phyloP scores from a whole-genome alignment of 2,329 filamentous ascomycete genomes.

The Aspergillus candidus region DNA sequence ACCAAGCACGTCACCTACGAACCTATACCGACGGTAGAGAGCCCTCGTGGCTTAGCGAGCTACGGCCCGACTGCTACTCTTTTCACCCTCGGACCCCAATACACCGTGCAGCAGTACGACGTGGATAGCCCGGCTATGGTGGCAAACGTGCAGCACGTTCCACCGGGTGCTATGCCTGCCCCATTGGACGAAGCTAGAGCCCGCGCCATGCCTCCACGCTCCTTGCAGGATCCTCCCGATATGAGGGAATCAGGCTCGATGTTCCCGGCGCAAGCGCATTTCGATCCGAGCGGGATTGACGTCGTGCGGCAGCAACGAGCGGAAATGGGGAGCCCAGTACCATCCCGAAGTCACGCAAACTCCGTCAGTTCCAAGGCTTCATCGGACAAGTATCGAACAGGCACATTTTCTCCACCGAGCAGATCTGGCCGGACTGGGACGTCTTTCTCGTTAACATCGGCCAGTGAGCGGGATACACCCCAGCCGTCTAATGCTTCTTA shows the following conservation, averaged over 20 bases:
- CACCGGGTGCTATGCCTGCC: constrained; percentile 69
- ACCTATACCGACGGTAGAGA: constrained; percentile 74
- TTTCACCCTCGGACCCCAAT: constrained; percentile 82
- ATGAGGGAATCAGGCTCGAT: constrained; percentile 68
- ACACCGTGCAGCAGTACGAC: constrained; percentile 92
- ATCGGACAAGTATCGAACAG: constrained; percentile 36
- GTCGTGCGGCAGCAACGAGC: constrained; percentile 56
- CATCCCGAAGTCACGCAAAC: constrained; percentile 52
- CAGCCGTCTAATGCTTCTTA: constrained; percentile 39
- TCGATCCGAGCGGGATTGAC: constrained; percentile 61
- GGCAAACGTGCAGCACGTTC: constrained; percentile 78
- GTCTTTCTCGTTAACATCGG: constrained; percentile 40
- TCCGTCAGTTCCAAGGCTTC: constrained; percentile 57
- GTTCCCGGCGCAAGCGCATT: constrained; percentile 69
- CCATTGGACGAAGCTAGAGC: constrained; percentile 61
- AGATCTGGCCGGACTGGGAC: constrained; percentile 41
- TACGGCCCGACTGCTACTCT: constrained; percentile 87
- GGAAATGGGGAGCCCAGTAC: constrained; percentile 63
- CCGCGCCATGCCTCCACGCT: constrained; percentile 21
- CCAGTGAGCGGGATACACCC: constrained; percentile 28
- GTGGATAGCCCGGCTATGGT: constrained; percentile 80
- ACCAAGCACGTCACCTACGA: constrained; percentile 97
- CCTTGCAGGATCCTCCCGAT: constrained; percentile 37
- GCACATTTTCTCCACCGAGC: constrained; percentile 37
- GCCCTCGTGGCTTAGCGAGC: constrained; percentile 73